Evolutionary conservation across 768 basidiomycete species (phyloP), one percentile per base, ranked within the genome.

Genomic region (Clavaria fumosa): DNA sequence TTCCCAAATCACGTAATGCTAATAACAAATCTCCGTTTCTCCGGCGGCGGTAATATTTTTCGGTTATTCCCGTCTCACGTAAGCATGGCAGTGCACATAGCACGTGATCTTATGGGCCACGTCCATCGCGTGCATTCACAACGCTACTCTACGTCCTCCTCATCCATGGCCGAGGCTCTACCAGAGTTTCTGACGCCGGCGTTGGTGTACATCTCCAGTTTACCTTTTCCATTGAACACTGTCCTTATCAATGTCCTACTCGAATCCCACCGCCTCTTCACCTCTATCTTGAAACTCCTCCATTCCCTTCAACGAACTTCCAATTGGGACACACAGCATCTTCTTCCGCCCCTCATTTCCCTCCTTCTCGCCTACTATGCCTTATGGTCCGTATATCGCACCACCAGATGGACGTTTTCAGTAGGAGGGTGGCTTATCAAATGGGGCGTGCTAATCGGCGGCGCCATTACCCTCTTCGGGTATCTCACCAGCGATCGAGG

Each of bases 381-480:
- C 3, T 62, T 88, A n/a, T 43, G 75, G 28, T 81, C 74, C 51
- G 55, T 84, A 37, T 84, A 84, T 57, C 77, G 80, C 42, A 85
- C 84, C 4, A 76, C 82, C 9, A 67, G 66, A 17, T 85, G 78
- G 75, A 63, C 79, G 47, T 56, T 85, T 44, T 69, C 78, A 42
- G 71, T 70, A 23, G 60, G 57, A 19, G 53, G 83, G 45, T 83
- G 70, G 64, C 67, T 82, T 48, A 52, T 80, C 48, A 88, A 88
- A 56, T 88, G 83, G 83, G 78, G 76, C 17, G 57, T 62, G 7
- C 57, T 88, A 33, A 42, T 82, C 6, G 67, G 62, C 9, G 54
- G 63, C 2, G 47, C 77, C 5, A 63, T 68, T n/a, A 75, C 67
- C 4, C 64, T 61, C 5, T 51, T 57, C 11, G 74, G 72, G 7